Conservation (phyloP, 257 asterid genomes). For the Solanum pimpinellifolium region DNA sequence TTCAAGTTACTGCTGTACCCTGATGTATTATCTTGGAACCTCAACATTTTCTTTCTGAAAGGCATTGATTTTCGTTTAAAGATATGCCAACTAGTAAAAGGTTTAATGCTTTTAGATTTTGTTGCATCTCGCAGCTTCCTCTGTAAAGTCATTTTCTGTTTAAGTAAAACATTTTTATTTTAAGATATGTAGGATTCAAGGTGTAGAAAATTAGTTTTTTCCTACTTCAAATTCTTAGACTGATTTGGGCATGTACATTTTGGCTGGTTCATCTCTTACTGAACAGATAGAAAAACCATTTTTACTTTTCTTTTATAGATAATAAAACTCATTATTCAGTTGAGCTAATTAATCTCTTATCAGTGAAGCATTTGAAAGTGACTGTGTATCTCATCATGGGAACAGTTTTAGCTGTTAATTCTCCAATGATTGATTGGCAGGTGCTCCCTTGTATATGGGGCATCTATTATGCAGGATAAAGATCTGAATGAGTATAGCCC, state of each 20-base stretch:
- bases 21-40: background rate
- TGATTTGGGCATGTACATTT: background rate
- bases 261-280: background rate
- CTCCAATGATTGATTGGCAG: conserved; percentile 70
- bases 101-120: background rate
- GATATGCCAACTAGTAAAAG: background rate
- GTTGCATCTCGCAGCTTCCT: background rate
- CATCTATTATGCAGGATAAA: conserved; percentile 81
- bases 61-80: background rate
- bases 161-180: background rate
- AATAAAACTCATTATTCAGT: background rate
- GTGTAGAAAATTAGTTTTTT: background rate
- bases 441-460: conserved; percentile 71
- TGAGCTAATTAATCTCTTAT: background rate
- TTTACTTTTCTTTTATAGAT: background rate
- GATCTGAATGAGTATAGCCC: conserved; percentile 63
- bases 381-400: conserved; percentile 5
- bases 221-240: background rate
- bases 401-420: conserved; percentile 52
- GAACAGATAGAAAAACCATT: background rate
- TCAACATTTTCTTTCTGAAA: background rate
- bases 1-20: background rate
- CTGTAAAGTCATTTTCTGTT: background rate
- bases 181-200: background rate
- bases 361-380: background rate